Conservation (phyloP, 169 alveolate genomes). For the Plasmodium knowlesi region DNA sequence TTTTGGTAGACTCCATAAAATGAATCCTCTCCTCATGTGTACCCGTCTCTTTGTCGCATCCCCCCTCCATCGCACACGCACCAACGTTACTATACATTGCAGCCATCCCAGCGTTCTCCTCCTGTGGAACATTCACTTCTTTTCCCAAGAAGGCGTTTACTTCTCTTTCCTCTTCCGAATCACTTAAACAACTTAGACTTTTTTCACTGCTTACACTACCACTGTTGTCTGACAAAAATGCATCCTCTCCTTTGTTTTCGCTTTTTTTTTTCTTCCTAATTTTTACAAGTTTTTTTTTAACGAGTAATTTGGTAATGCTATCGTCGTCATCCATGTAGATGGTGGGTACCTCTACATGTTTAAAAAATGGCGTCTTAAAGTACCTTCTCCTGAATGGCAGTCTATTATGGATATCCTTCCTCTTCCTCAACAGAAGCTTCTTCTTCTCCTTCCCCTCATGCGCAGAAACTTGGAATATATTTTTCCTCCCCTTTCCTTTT, state of each 20-base stretch:
- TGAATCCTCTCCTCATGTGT: background rate
- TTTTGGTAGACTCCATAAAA: background rate
- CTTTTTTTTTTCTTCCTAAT: constrained; percentile 7
- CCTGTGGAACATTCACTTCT: background rate
- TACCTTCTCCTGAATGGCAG: constrained; percentile 8
- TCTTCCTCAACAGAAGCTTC: no score
- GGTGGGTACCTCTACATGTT: constrained; percentile 56
- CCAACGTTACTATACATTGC: background rate
- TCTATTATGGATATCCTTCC: background rate
- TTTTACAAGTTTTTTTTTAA: constrained; percentile 14
- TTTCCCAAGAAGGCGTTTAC: constrained; percentile 27
- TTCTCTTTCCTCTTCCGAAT: constrained; percentile 57
- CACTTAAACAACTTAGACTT: constrained; percentile 37
- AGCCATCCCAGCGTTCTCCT: background rate
- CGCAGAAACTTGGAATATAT: no score
- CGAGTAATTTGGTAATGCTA: background rate
- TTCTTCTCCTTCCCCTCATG: background rate
- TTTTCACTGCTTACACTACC: constrained; percentile 38
- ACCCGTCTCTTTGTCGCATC: background rate
- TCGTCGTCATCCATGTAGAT: constrained; percentile 24
- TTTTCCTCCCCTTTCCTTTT: background rate
- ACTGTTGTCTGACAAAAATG: constrained; percentile 10
- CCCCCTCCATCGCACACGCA: background rate
- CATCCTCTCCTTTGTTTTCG: background rate
- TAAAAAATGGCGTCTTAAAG: constrained; percentile 56